Conservation (phyloP, 768 basidiomycete genomes). For the Boletellus sp. region DNA sequence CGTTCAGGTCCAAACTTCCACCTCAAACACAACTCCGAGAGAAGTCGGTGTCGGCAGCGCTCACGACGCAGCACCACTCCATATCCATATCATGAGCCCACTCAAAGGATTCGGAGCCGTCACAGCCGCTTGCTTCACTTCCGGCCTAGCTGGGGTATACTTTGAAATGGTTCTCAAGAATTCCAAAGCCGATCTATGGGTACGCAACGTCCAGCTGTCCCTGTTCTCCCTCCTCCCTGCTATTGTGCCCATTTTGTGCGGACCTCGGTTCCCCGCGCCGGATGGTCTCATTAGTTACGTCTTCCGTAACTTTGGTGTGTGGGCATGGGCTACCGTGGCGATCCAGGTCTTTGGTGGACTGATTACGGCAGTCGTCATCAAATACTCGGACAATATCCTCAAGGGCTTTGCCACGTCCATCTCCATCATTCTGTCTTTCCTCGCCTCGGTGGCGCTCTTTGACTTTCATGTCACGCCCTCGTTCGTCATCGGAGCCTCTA, state of each 20-base stretch:
- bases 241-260: constrained; percentile 70
- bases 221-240: constrained; percentile 91
- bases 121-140: constrained; percentile 81
- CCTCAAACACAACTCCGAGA: constrained; percentile 28
- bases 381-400: constrained; percentile 91
- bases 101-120: constrained; percentile 83
- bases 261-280: constrained; percentile 39
- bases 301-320: constrained; percentile 84
- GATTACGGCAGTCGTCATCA: constrained; percentile 93
- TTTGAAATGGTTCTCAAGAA: constrained; percentile 92
- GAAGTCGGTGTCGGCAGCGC: constrained; percentile 60
- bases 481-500: constrained; percentile 81
- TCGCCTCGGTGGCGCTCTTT: constrained; percentile 89
- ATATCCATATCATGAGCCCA: constrained; percentile 76
- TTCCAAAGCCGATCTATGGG: constrained; percentile 82
- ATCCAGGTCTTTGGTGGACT: constrained; percentile 93
- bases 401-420: constrained; percentile 98
- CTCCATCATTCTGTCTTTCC: constrained; percentile 92
- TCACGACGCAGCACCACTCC: constrained; percentile 55
- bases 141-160: constrained; percentile 88
- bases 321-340: constrained; percentile 93
- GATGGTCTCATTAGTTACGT: constrained; percentile 52
- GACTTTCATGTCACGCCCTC: constrained; percentile 82
- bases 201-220: constrained; percentile 85
- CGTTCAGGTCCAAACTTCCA: constrained; percentile 83